Percentiles rank a stretch among this genome's conserved stretches.
These are phyloP conservation scores for Turritis glabra DNA, from an alignment of 345 rosid species.

Conservation along the genomic window DNA sequence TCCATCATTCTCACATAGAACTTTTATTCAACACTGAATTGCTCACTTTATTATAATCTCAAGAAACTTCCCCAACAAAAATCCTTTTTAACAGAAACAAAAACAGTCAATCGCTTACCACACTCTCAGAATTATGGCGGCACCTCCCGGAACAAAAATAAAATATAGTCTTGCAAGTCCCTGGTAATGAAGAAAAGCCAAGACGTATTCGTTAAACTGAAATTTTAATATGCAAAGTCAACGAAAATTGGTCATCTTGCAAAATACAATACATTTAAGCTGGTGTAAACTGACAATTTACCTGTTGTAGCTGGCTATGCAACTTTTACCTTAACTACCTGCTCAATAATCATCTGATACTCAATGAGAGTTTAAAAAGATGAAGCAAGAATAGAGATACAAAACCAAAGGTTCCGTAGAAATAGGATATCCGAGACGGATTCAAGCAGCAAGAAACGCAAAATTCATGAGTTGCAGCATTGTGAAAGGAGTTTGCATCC, in stretches of 20 bases:
- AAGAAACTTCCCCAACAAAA: too few relatives aligned
- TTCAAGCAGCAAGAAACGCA: slow-evolving; percentile 91
- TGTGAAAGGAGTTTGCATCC: slow-evolving; percentile 80
- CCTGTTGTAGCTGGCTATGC: slow-evolving; percentile 92
- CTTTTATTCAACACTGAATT: too few relatives aligned
- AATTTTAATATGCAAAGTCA: neutral
- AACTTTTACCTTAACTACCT: slow-evolving; percentile 60
- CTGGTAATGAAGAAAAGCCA: slow-evolving; percentile 41
- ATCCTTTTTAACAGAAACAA: too few relatives aligned
- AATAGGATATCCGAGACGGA: slow-evolving; percentile 60
- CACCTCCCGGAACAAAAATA: slow-evolving; percentile 96
- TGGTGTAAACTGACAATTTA: slow-evolving; percentile 26
- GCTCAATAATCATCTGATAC: slow-evolving; percentile 57
- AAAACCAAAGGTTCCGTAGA: slow-evolving; percentile 13
- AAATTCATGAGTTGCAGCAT: slow-evolving; percentile 86
- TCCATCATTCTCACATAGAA: too few relatives aligned
- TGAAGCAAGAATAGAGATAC: slow-evolving; percentile 22
- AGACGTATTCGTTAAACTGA: neutral
- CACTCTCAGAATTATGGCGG: slow-evolving; percentile 92
- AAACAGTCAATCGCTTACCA: slow-evolving; percentile 48
- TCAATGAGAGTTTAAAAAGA: slow-evolving; percentile 6
- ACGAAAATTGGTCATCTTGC: neutral
- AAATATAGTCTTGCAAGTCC: slow-evolving; percentile 70
- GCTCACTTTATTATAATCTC: too few relatives aligned
- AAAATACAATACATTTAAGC: slow-evolving; percentile 10